Base-by-base conservation (phyloP, 225 moss, liverwort and hornwort genomes). In the Pseudoscleropodium purum region DNA sequence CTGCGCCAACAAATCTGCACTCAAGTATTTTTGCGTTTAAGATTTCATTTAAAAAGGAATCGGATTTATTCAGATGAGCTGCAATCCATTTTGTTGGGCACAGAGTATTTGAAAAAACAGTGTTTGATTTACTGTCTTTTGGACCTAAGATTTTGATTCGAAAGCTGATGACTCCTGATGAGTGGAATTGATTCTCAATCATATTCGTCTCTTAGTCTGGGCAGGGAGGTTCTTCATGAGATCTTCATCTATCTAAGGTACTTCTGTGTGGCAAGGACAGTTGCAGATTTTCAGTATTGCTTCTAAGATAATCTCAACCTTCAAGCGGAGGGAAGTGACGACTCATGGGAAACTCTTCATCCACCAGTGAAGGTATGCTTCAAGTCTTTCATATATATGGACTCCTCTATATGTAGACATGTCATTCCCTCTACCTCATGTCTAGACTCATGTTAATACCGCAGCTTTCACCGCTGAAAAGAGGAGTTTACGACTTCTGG, bases 341-440 rank as follows among this genome's bases (percentile, higher is more conserved):
- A 86, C 60, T 56, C 70, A 94, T 94, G 94, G 94, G 94, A 81
- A 93, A 93, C 86, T 75, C 93, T 82, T 45, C 92, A 90, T 92
- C 94, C 84, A 90, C 91, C 57, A 92, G 88, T 87, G 92, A 77
- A 92, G 94, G 94, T 93, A 86, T 89, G 84, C 60, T 69, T 83
- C 41, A 66, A 77, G 67, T n/a, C 37, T 54, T 16, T 45, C 59
- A 75, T 52, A 54, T 84, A 67, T 51, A 60, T 80, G 56, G 82
- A 89, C 47, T 84, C 54, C 19, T 84, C 18, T 82, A 59, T 72
- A 82, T 85, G 86, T 68, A 45, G 73, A 63, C 59, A 26, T 87
- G 64, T 52, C 45, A 75, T 82, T 65, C 54, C 81, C 18, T 84
- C 21, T 72, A 33, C 37, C 59, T 79, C 41, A 87, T 37, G 43